phyloP scores from a whole-genome alignment of 2,329 filamentous ascomycete species.

The Pseudogymnoascus sp. region DNA sequence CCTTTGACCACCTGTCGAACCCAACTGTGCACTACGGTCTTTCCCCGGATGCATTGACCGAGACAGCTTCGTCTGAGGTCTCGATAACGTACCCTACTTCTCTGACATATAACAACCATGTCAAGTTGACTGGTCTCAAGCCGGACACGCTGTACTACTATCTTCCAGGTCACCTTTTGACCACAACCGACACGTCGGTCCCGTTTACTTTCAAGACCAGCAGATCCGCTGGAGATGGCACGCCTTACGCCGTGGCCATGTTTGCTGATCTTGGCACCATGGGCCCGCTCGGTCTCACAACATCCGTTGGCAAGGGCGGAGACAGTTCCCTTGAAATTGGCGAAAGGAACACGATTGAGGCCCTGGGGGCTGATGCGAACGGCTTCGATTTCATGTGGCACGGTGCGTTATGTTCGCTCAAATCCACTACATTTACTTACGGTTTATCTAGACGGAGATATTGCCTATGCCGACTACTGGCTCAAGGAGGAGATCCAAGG shows the following conservation, averaged over 20 bases:
- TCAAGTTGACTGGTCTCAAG: conserved; percentile 16
- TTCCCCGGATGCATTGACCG: conserved; percentile 18
- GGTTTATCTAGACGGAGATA: conserved; percentile 29
- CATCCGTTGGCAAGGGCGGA: conserved; percentile 6
- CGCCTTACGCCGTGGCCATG: conserved; percentile 19
- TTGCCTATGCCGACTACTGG: conserved; percentile 54
- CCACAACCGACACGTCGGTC: neutral
- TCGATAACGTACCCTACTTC: conserved; percentile 29
- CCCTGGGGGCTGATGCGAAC: conserved; percentile 4
- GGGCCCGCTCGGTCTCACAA: conserved; percentile 15
- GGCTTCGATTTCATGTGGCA: conserved; percentile 17
- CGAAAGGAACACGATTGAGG: conserved; percentile 15
- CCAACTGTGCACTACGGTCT: conserved; percentile 28
- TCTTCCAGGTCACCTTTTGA: conserved; percentile 11
- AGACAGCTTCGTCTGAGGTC: conserved; percentile 21
- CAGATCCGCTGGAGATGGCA: conserved; percentile 18
- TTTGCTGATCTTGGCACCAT: conserved; percentile 16
- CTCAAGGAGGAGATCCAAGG: conserved; percentile 10
- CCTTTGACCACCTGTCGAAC: conserved; percentile 21
- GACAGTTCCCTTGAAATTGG: conserved; percentile 7
- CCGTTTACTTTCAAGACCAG: conserved; percentile 21
- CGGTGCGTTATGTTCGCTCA: conserved; percentile 9
- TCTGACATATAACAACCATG: conserved; percentile 27
- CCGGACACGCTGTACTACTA: conserved; percentile 24
- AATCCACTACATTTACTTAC: neutral